Conservation (phyloP, 768 basidiomycete genomes). For the Gloeophyllum trabeum region DNA sequence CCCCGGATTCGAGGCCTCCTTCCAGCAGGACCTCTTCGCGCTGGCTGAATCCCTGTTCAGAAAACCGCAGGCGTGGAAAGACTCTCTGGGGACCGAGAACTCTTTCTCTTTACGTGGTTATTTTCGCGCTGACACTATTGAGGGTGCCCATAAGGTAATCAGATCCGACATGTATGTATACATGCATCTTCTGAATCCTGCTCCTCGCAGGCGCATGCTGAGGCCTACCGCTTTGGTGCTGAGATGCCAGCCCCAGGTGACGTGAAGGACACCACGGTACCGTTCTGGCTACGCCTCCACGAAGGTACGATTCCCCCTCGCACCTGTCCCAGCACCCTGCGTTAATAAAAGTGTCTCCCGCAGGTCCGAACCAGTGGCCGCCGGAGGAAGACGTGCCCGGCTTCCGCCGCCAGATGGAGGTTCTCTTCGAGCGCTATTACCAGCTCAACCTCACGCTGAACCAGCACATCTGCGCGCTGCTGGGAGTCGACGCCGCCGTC, state of each 20-base stretch:
- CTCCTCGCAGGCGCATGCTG: constrained; percentile 15
- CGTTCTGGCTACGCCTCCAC: constrained; percentile 19
- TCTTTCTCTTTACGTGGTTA: constrained; percentile 17
- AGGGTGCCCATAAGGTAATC: constrained; percentile 14
- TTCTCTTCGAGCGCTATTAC: constrained; percentile 16
- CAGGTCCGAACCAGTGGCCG: constrained; percentile 22
- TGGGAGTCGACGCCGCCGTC: constrained; percentile 10
- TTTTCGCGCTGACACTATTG: constrained; percentile 16
- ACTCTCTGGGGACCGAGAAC: constrained; percentile 13
- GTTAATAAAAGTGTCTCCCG: neutral
- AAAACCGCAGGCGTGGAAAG: constrained; percentile 16
- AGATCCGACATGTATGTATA: neutral
- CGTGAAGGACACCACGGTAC: no score
- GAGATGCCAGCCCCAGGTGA: constrained; percentile 13
- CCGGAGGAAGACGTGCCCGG: constrained; percentile 14
- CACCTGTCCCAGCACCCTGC: neutral
- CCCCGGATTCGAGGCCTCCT: constrained; percentile 17
- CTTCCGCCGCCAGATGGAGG: constrained; percentile 16
- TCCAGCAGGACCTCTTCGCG: constrained; percentile 12
- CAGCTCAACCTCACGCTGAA: constrained; percentile 18
- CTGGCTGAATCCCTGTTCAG: constrained; percentile 14
- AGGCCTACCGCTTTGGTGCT: constrained; percentile 19
- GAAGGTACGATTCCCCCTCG: constrained; percentile 13
- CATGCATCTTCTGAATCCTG: neutral
- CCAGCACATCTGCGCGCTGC: constrained; percentile 16